Evolutionary conservation across 495 filamentous ascomycete species (phyloP), one percentile per base, ranked within the genome.

Genomic region (Hypomontagnella monticulosa): DNA sequence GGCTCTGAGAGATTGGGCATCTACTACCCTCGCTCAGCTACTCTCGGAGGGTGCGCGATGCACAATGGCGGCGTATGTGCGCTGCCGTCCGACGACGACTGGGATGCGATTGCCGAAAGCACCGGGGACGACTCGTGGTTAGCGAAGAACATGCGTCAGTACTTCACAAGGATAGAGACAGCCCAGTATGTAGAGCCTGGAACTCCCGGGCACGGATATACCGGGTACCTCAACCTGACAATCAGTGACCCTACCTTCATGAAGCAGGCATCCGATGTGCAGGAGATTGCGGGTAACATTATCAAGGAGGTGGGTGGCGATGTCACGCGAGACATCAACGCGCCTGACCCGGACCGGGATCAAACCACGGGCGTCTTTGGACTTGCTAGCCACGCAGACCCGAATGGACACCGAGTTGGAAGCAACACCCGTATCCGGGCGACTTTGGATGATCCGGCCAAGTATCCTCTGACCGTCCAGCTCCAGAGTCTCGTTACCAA

Each of bases 11-110:
- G 70, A 11, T 71, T 81, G 7, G 80, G 80, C 0, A 79, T 82
- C 11, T 79, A 79, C 63, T 83, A 83, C 44, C 80, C 80, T 8
- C 77, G 80, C 18, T 77, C 79, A 14, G 80, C 72, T 27, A 79
- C 79, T 0, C 71, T 83, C 12, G 80, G 80, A 33, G 80, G 80
- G 5, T 82, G 78, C 43, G 80, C 79, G n/a, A 81, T 80, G 77
- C 79, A 82, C 62, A 83, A 83, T 43, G 80, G 74, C 12, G 78
- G 76, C 6, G 75, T 81, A 0, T 77, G 74, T 34, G 61, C 74
- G 4, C 41, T 80, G 10, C 80, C 80, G 12, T 73, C 74, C 8
- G 78, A 80, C 27, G 75, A 78, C 11, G 80, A 83, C 61, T 83
- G 80, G 80, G 65, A 82, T 51, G 61, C 75, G 30, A 76, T 83